These are phyloP conservation scores for Poronia punctata DNA, from an alignment of 495 filamentous ascomycete species.

Conservation along the genomic window DNA sequence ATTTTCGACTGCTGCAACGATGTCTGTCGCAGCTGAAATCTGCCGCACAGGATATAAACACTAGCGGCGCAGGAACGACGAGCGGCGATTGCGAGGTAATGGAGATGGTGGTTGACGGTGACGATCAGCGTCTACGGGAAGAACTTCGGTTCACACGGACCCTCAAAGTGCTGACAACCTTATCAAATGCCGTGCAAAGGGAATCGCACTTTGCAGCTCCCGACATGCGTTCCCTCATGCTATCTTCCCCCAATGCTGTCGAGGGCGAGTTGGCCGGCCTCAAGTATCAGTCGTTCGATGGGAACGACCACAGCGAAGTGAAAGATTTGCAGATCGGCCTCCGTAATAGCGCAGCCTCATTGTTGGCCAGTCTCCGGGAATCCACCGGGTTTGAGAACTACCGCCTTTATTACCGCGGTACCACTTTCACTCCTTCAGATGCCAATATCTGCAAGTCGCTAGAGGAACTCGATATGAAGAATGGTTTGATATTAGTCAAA, in stretches of 20 bases:
- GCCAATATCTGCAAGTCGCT: conserved; percentile 44
- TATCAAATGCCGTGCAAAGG: conserved; percentile 39
- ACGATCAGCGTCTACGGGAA: conserved; percentile 40
- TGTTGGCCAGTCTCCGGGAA: conserved; percentile 55
- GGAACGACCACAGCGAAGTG: conserved; percentile 47
- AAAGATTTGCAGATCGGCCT: conserved; percentile 54
- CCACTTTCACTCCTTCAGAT: conserved; percentile 40
- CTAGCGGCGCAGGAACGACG: conserved; percentile 31
- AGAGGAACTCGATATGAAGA: conserved; percentile 51
- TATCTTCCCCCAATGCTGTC: conserved; percentile 29
- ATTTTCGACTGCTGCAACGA: conserved; percentile 67
- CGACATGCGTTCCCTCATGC: conserved; percentile 38
- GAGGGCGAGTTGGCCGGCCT: conserved; percentile 58
- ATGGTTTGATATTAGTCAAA: conserved; percentile 56
- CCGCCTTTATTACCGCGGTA: conserved; percentile 45
- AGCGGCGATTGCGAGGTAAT: conserved; percentile 44
- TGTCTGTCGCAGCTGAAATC: conserved; percentile 68
- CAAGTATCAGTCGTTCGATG: conserved; percentile 67
- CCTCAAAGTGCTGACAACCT: conserved; percentile 43
- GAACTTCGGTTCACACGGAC: conserved; percentile 61
- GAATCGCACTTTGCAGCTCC: conserved; percentile 43
- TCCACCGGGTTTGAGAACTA: conserved; percentile 68
- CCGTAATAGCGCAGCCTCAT: conserved; percentile 60
- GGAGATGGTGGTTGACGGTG: conserved; percentile 36
- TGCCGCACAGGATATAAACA: conserved; percentile 56